Conservation (phyloP, 352 stramenopile genomes). For the Pythium rhizo-oryzae region DNA sequence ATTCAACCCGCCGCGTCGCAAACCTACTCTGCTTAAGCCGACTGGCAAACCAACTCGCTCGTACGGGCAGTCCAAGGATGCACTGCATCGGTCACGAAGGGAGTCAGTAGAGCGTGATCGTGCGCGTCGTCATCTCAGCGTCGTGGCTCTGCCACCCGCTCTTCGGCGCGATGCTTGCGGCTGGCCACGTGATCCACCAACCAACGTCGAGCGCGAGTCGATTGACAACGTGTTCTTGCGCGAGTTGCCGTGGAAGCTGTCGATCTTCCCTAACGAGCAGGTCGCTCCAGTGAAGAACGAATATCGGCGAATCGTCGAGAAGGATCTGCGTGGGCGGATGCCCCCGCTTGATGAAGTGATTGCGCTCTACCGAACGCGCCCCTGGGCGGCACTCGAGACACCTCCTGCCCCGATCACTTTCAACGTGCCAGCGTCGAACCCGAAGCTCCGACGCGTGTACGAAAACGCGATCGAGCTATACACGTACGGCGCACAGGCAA, state of each 20-base stretch:
- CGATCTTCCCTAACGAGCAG: not conserved
- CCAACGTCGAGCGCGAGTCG: not conserved
- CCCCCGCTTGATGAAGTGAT: not conserved
- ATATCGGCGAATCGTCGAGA: not conserved
- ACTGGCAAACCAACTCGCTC: constrained; percentile 1
- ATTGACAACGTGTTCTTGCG: constrained; percentile 3
- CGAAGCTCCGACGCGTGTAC: not conserved
- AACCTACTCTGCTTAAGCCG: too few relatives aligned
- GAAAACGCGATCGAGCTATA: constrained; percentile 1
- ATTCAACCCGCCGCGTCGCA: too few relatives aligned
- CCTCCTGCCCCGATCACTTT: not conserved
- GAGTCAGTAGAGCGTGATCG: not conserved
- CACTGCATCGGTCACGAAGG: not conserved
- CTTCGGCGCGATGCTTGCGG: not conserved
- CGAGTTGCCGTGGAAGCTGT: constrained; percentile 7
- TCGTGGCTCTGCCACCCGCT: not conserved
- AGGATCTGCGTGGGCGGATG: not conserved
- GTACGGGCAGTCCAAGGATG: not conserved
- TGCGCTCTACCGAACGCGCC: not conserved
- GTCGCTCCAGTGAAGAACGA: constrained; percentile 1
- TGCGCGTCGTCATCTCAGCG: not conserved
- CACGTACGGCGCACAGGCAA: not conserved
- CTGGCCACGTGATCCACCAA: not conserved
- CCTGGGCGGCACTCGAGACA: not conserved
- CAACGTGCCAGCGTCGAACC: not conserved